phyloP scores from a whole-genome alignment of 768 basidiomycete species.

The Astraeus odoratus region DNA sequence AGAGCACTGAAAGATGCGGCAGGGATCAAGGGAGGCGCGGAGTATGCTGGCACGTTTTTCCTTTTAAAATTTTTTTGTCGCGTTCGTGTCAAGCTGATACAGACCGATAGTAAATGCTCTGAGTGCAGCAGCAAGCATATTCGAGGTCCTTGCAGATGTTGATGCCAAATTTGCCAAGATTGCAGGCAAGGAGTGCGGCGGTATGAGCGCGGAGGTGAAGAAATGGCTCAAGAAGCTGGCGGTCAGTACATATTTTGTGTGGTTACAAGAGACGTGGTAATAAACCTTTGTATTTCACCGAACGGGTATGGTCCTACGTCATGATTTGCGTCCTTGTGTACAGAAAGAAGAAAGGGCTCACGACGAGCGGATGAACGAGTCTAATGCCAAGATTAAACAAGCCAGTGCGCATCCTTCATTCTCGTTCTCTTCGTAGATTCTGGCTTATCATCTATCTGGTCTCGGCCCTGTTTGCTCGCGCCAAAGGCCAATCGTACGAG shows the following conservation, averaged over 20 bases:
- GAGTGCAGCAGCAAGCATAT: slow-evolving; percentile 53
- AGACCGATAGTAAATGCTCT: slow-evolving; percentile 54
- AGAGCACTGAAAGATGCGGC: slow-evolving; percentile 67
- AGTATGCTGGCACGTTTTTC: slow-evolving; percentile 61
- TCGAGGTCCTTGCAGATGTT: slow-evolving; percentile 65
- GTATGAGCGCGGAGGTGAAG: slow-evolving; percentile 59
- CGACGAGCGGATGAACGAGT: slow-evolving; percentile 59
- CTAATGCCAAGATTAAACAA: slow-evolving; percentile 71
- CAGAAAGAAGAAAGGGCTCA: slow-evolving; percentile 80
- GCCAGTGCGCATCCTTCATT: slow-evolving; percentile 40
- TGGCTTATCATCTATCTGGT: slow-evolving; percentile 4
- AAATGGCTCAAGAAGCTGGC: slow-evolving; percentile 85
- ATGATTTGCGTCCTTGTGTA: neutral
- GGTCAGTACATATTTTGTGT: slow-evolving; percentile 34
- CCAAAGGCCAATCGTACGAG: slow-evolving; percentile 67
- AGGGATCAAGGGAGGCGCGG: slow-evolving; percentile 47
- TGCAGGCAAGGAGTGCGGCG: slow-evolving; percentile 66
- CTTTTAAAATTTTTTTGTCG: slow-evolving; percentile 26
- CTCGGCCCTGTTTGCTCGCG: too few species aligned
- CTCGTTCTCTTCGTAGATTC: neutral
- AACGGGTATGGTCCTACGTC: neutral
- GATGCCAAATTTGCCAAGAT: slow-evolving; percentile 70
- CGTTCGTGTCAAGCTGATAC: slow-evolving; percentile 24
- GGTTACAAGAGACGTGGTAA: neutral
- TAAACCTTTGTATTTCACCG: neutral